Evolutionary conservation across 257 asterid genomes (phyloP), one percentile per base, ranked within the genome.

Genomic region (Cordia subcordata): DNA sequence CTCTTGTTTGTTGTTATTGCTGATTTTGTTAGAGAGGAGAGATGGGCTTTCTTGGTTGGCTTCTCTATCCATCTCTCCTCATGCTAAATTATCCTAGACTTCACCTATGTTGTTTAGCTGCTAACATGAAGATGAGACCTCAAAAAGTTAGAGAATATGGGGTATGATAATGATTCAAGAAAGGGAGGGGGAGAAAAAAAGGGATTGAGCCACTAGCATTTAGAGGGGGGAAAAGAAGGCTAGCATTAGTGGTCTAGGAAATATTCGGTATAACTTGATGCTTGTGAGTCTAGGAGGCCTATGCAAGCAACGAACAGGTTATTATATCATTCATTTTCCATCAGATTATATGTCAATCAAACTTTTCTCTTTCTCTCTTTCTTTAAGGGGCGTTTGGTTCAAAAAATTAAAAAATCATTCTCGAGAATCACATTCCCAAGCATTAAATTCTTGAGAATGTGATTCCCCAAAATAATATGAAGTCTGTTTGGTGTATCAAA

Each of bases 31-130:
- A 27, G 81, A 74, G 72, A 63, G 74, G 75, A 75, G 85, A 74
- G 85, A 72, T 58, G 78, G 64, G 44, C 38, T 67, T 22, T 70
- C 68, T 50, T 67, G 68, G 51, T 68, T 83, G 33, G 64, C 67
- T 20, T 63, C 60, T 60, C 63, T 77, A 60, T 83, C 90, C 95
- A 86, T 85, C 81, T 77, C 81, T 72, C 71, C 74, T 63, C 69
- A 61, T 62, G 17, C 35, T 45, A 40, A 18, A 19, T 37, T 42
- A 14, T 42, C 10, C 58, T 33, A 21, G 51, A 62, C 44, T 55
- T 58, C 53, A 35, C 49, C 49, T 37, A 52, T 42, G 12, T 42
- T 42, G 46, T 61, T 63, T 67, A 68, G 79, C 82, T 71, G 76
- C 81, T 75, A 81, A 72, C 81, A 71, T 77, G 69, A 63, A 68